phyloP scores from a whole-genome alignment of 345 rosid species.

The Brassica carinata region DNA sequence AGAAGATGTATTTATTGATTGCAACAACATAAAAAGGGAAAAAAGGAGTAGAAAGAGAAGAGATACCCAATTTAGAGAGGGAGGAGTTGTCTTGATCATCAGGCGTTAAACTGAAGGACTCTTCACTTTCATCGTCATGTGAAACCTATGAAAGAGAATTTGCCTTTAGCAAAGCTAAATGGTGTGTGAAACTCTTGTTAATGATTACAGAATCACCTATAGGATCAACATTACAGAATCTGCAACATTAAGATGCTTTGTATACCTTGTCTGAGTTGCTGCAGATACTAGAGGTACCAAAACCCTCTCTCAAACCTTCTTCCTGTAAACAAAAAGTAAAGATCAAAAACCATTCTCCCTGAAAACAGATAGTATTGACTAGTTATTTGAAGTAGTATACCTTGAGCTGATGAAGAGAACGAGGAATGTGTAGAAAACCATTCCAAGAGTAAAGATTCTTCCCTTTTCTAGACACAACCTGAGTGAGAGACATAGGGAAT shows the following conservation, averaged over 20 bases:
- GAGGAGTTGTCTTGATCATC: constrained; percentile 56
- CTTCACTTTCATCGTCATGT: constrained; percentile 47
- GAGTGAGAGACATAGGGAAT: neutral
- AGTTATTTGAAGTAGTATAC: constrained; percentile 24
- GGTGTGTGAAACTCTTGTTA: neutral
- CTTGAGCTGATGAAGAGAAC: constrained; percentile 57
- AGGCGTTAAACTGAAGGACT: constrained; percentile 32
- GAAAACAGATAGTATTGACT: neutral
- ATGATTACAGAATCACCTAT: neutral
- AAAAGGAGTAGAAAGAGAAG: neutral
- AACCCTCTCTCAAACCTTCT: constrained; percentile 57
- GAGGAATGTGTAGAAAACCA: constrained; percentile 68
- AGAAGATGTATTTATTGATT: neutral
- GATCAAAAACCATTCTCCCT: constrained; percentile 1
- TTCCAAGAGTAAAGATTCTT: constrained; percentile 79
- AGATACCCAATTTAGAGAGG: constrained; percentile 55
- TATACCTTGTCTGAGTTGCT: constrained; percentile 47
- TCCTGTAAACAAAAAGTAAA: constrained; percentile 47
- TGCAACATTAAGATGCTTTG: neutral
- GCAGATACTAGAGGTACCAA: constrained; percentile 37
- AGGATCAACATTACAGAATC: neutral
- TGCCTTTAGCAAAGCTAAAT: neutral
- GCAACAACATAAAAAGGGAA: neutral
- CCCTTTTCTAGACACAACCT: constrained; percentile 76
- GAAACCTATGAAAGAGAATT: constrained; percentile 40